A percentile compares a stretch with the other conserved stretches of the same genome.
phyloP scores from a whole-genome alignment of 106 monocot genomes.

The Triglochin maritima region DNA sequence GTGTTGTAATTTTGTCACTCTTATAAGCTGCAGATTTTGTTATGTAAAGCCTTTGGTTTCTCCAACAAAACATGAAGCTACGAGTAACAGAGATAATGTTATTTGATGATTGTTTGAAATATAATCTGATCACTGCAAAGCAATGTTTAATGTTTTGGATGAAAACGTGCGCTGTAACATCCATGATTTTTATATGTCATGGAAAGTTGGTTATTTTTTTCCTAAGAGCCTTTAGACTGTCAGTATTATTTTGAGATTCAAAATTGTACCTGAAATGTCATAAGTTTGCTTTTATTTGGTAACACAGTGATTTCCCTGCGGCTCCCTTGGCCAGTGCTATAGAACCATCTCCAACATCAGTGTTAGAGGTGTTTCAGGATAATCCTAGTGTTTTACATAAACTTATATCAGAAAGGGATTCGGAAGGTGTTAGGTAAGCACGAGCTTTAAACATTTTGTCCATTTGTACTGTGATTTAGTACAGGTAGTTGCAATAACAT shows the following conservation, averaged over 20 bases:
- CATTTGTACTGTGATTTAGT: not conserved
- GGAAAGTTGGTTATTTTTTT: too few relatives aligned
- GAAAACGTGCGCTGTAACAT: too few relatives aligned
- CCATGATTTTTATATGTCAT: too few relatives aligned
- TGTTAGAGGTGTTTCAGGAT: constrained; percentile 56
- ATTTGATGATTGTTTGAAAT: too few relatives aligned
- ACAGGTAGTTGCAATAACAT: not conserved
- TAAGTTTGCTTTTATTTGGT: constrained; percentile 1
- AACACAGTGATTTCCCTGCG: constrained; percentile 44
- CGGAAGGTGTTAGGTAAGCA: constrained; percentile 56
- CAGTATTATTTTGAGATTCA: too few relatives aligned
- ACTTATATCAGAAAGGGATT: constrained; percentile 70
- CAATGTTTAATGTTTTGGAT: too few relatives aligned
- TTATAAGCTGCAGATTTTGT: too few relatives aligned
- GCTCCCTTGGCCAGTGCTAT: constrained; percentile 23
- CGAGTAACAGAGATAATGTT: too few relatives aligned
- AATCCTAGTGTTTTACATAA: constrained; percentile 64
- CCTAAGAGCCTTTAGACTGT: too few relatives aligned
- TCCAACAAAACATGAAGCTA: too few relatives aligned
- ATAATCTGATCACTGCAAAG: too few relatives aligned
- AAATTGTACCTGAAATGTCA: not conserved
- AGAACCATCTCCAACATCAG: constrained; percentile 70
- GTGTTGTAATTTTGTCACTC: not conserved
- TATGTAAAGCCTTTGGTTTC: too few relatives aligned
- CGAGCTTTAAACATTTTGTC: not conserved